Conservation (phyloP, 1,284 basidiomycete genomes). For the Rhodotorula sp. region DNA sequence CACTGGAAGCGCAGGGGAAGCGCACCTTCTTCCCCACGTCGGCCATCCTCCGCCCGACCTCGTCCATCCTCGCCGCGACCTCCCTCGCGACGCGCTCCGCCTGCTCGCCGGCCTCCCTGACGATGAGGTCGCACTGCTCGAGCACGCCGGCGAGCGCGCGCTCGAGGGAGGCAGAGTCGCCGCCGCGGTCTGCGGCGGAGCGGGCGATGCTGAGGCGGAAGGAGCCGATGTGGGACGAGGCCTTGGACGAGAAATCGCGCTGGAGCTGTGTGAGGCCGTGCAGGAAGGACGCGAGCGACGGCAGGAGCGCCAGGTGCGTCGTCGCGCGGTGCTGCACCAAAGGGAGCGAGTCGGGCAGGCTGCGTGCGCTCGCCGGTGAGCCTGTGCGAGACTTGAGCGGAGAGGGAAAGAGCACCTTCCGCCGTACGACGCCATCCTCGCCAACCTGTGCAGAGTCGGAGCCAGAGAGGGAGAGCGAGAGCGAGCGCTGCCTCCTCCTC, state of each 20-base stretch:
- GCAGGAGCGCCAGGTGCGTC: conserved; percentile 28
- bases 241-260: conserved; percentile 9
- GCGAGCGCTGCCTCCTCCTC: no score
- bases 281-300: conserved; percentile 28
- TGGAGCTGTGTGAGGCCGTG: not conserved
- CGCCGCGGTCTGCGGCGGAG: conserved; percentile 6
- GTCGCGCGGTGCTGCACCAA: conserved; percentile 20
- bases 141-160: conserved; percentile 12
- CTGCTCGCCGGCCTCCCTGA: conserved; percentile 10
- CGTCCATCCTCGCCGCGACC: conserved; percentile 9
- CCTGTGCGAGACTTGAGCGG: not conserved
- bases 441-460: no score
- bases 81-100: conserved; percentile 8
- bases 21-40: conserved; percentile 34
- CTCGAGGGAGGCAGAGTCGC: conserved; percentile 18
- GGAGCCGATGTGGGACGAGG: conserved; percentile 18
- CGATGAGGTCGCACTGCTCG: conserved; percentile 32
- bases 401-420: not conserved
- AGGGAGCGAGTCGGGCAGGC: conserved; percentile 34
- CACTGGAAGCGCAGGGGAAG: not conserved
- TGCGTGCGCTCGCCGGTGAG: conserved; percentile 1
- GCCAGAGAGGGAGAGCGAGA: no score
- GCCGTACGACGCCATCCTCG: conserved; percentile 18
- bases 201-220: conserved; percentile 16
- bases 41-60: conserved; percentile 22